Conservation (phyloP, 164 flowering plant genomes). For the Tetracentron sinense region DNA sequence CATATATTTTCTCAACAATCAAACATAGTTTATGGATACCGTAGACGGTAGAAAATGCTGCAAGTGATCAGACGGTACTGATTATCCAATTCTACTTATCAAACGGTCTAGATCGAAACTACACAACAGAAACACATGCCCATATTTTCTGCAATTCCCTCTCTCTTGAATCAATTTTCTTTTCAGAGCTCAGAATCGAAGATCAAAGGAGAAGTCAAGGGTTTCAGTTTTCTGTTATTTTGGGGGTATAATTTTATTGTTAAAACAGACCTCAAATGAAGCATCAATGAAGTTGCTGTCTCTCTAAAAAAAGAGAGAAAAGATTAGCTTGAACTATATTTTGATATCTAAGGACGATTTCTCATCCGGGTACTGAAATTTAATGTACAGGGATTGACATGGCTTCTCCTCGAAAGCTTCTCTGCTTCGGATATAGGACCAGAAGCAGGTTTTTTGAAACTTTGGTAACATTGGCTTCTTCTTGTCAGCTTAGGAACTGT, state of each 20-base stretch:
- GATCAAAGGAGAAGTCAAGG: not conserved
- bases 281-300: not conserved
- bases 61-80: too few species aligned
- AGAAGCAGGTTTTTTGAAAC: slow-evolving; percentile 98
- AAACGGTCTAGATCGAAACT: too few species aligned
- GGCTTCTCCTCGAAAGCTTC: slow-evolving; percentile 95
- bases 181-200: not conserved
- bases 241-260: too few species aligned
- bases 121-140: too few species aligned
- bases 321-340: not conserved
- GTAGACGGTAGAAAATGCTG: too few species aligned
- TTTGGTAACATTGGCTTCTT: slow-evolving; percentile 81
- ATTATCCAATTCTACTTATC: too few species aligned
- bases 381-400: slow-evolving; percentile 76
- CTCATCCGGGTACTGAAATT: slow-evolving; percentile 5
- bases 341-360: not conserved
- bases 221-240: not conserved
- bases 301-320: not conserved
- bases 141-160: too few species aligned
- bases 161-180: too few species aligned
- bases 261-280: not conserved
- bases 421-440: slow-evolving; percentile 90
- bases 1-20: too few species aligned
- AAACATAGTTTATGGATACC: too few species aligned
- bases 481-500: slow-evolving; percentile 20